Evolutionary conservation across 2,329 filamentous ascomycete species (phyloP).

Genomic region (Microcyclospora tardicrescens): DNA sequence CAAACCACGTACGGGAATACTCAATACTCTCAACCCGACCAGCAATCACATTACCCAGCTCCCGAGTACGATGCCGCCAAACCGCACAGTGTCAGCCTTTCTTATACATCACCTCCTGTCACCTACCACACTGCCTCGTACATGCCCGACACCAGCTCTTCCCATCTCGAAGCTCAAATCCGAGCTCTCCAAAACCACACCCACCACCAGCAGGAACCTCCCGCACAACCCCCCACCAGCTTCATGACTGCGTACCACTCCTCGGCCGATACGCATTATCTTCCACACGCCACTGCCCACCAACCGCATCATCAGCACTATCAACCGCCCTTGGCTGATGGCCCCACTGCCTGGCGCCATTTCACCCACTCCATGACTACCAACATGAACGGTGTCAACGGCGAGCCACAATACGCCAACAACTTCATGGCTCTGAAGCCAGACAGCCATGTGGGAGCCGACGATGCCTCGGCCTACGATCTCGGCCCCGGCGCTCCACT

Average conservation of each 20-base stretch:
- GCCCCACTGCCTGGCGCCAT: slow-evolving; percentile 20
- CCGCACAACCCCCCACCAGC: slow-evolving; percentile 4
- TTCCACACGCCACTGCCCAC: slow-evolving; percentile 7
- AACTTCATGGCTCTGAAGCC: slow-evolving; percentile 7
- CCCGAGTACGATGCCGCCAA: not conserved
- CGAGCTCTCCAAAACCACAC: slow-evolving; percentile 2
- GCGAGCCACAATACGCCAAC: not conserved
- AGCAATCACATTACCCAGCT: slow-evolving; percentile 1
- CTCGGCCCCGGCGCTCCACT: no score
- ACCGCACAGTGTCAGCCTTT: not conserved
- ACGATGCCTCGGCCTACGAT: slow-evolving; percentile 2
- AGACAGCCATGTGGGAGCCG: slow-evolving; percentile 5
- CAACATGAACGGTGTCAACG: slow-evolving; percentile 3
- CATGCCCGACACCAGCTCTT: not conserved
- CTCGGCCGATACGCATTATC: slow-evolving; percentile 4
- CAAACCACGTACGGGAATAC: slow-evolving; percentile 1
- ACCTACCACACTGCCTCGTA: not conserved
- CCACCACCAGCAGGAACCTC: not conserved
- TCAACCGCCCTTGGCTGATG: slow-evolving; percentile 6
- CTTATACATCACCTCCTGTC: not conserved
- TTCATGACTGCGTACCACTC: slow-evolving; percentile 2
- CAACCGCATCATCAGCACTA: slow-evolving; percentile 5
- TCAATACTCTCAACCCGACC: slow-evolving; percentile 4
- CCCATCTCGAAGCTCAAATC: slow-evolving; percentile 1
- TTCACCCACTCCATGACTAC: slow-evolving; percentile 19